Percentiles rank a stretch among this genome's conserved stretches.
phyloP scores from a whole-genome alignment of 2,329 filamentous ascomycete genomes.

The Cadophora luteo-olivacea region DNA sequence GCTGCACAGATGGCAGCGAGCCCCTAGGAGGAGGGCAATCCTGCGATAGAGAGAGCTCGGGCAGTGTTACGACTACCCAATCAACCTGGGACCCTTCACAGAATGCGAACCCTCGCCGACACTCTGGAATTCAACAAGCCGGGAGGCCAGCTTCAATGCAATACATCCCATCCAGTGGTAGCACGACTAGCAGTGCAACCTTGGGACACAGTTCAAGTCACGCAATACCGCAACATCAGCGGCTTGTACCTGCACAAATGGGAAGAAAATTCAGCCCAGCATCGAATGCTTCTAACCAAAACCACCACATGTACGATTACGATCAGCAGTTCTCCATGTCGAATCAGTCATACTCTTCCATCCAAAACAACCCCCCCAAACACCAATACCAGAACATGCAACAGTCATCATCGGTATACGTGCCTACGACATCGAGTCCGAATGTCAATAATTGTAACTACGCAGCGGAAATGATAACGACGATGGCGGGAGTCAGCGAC shows the following conservation, averaged over 20 bases:
- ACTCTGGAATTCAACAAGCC: constrained; percentile 19
- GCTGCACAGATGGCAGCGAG: constrained; percentile 31
- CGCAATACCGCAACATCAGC: constrained; percentile 27
- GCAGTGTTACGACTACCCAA: constrained; percentile 35
- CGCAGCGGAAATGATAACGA: constrained; percentile 53
- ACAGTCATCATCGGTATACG: constrained; percentile 31
- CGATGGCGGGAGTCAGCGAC: constrained; percentile 47
- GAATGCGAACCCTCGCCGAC: constrained; percentile 24
- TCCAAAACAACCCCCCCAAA: constrained; percentile 25
- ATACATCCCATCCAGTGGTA: constrained; percentile 37
- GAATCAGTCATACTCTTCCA: constrained; percentile 24
- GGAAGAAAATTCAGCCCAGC: constrained; percentile 29
- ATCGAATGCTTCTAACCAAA: constrained; percentile 29
- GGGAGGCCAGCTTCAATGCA: constrained; percentile 31
- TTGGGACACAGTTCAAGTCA: constrained; percentile 20
- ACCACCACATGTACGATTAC: constrained; percentile 36
- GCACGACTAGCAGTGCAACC: constrained; percentile 31
- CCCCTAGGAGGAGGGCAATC: constrained; percentile 24
- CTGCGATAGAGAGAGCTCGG: constrained; percentile 33
- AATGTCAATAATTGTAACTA: constrained; percentile 46
- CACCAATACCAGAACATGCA: constrained; percentile 23
- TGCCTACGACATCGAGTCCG: constrained; percentile 24
- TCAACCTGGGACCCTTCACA: constrained; percentile 38
- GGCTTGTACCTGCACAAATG: constrained; percentile 28
- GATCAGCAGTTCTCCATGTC: constrained; percentile 32